Evolutionary conservation across 805 yeast species (phyloP).

Genomic region (Danielozyma ontarioensis): DNA sequence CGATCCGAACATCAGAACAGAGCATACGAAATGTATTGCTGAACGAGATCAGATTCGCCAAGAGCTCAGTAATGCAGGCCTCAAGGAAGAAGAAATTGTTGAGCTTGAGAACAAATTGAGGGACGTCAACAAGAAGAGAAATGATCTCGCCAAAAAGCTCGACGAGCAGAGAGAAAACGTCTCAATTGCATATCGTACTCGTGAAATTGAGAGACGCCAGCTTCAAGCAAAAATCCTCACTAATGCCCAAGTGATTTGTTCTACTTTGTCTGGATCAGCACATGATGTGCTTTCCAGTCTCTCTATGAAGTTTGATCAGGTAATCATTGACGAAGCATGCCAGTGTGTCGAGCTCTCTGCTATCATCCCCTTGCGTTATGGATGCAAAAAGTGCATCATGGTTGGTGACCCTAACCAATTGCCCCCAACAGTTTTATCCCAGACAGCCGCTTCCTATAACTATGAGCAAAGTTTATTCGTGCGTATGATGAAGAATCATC

Average conservation of each 20-base stretch:
- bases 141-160: slow-evolving; percentile 63
- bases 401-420: slow-evolving; percentile 98
- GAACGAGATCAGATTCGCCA: slow-evolving; percentile 55
- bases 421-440: slow-evolving; percentile 94
- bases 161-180: slow-evolving; percentile 77
- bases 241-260: slow-evolving; percentile 80
- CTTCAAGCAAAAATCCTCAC: slow-evolving; percentile 67
- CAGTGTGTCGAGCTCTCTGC: slow-evolving; percentile 93
- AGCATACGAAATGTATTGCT: slow-evolving; percentile 45
- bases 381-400: slow-evolving; percentile 86
- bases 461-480: slow-evolving; percentile 94
- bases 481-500: slow-evolving; percentile 74
- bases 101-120: slow-evolving; percentile 48
- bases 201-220: slow-evolving; percentile 73
- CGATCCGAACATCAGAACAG: slow-evolving; percentile 46
- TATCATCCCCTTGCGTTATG: slow-evolving; percentile 86
- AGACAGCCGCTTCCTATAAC: slow-evolving; percentile 69
- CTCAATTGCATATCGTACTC: slow-evolving; percentile 61
- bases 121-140: slow-evolving; percentile 54
- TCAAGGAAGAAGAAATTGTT: slow-evolving; percentile 38
- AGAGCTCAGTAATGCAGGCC: slow-evolving; percentile 22
- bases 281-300: slow-evolving; percentile 76
- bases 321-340: slow-evolving; percentile 94
- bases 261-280: slow-evolving; percentile 92
- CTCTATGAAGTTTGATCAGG: slow-evolving; percentile 79